Conservation (phyloP, 169 alveolate species). For the Hepatocystis sp. region DNA sequence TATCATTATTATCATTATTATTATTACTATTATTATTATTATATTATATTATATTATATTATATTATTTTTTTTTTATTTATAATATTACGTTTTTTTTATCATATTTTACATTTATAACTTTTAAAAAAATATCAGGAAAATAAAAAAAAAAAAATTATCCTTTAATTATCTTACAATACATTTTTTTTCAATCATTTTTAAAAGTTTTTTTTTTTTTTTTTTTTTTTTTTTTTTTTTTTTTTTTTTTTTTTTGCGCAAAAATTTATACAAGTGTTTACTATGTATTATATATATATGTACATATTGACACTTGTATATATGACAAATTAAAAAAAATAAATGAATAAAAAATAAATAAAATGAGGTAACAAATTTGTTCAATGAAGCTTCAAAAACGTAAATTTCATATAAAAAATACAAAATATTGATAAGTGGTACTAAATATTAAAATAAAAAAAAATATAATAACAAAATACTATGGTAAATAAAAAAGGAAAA, state of each 20-base stretch:
- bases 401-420: too few species aligned
- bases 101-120: neutral
- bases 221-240: slow-evolving; percentile 32
- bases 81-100: neutral
- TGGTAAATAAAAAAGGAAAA: slow-evolving; percentile 11
- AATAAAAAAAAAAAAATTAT: slow-evolving; percentile 1
- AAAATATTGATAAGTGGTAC: too few species aligned
- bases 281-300: too few species aligned
- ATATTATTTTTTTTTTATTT: too few species aligned
- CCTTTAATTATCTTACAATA: too few species aligned
- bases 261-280: slow-evolving; percentile 1
- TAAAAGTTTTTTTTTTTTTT: slow-evolving; percentile 7
- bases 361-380: too few species aligned
- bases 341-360: neutral
- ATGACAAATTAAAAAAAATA: slow-evolving; percentile 8
- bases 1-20: too few species aligned
- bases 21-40: too few species aligned
- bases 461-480: too few species aligned
- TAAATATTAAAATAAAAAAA: too few species aligned
- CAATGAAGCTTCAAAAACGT: too few species aligned
- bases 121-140: slow-evolving; percentile 19
- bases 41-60: too few species aligned
- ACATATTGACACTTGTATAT: neutral
- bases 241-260: slow-evolving; percentile 34
- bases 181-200: slow-evolving; percentile 2